Conservation (phyloP, 2,329 filamentous ascomycete genomes). For the Albifimbria verrucaria region DNA sequence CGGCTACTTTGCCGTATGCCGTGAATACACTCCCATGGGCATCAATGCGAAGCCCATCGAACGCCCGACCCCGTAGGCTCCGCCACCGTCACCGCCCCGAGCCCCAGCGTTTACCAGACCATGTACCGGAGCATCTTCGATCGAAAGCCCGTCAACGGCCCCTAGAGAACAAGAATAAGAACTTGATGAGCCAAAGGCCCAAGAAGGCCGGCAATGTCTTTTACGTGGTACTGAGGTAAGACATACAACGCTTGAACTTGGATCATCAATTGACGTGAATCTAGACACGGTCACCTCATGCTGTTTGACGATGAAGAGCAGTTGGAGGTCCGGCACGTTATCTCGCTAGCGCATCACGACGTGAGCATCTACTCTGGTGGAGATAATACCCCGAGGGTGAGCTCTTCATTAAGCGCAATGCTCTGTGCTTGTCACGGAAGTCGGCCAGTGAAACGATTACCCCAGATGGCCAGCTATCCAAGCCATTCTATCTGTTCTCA, state of each 20-base stretch:
- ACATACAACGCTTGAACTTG: constrained; percentile 6
- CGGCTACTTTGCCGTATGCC: constrained; percentile 91
- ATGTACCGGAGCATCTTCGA: constrained; percentile 98
- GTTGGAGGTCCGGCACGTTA: constrained; percentile 92
- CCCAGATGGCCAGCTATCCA: constrained; percentile 58
- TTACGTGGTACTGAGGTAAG: constrained; percentile 82
- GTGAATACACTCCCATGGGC: constrained; percentile 87
- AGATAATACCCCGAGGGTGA: constrained; percentile 82
- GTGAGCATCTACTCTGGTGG: constrained; percentile 82
- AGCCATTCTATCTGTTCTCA: constrained; percentile 90
- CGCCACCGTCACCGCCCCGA: constrained; percentile 70
- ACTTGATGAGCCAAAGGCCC: constrained; percentile 45
- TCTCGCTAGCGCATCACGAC: constrained; percentile 84
- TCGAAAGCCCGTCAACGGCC: constrained; percentile 55
- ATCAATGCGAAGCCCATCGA: constrained; percentile 92
- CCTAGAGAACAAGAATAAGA: constrained; percentile 43
- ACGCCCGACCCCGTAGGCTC: constrained; percentile 74
- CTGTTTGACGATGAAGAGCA: constrained; percentile 95
- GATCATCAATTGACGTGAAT: constrained; percentile 8
- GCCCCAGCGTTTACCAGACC: constrained; percentile 93
- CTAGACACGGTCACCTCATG: constrained; percentile 90
- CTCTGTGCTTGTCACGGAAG: constrained; percentile 74
- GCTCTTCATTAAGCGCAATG: constrained; percentile 92
- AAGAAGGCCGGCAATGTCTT: constrained; percentile 82
- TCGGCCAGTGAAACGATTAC: constrained; percentile 49